A percentile compares a stretch with the other conserved stretches of the same genome.
Conservation (phyloP, 176 grass and related monocot species). For the Avena sativa region DNA sequence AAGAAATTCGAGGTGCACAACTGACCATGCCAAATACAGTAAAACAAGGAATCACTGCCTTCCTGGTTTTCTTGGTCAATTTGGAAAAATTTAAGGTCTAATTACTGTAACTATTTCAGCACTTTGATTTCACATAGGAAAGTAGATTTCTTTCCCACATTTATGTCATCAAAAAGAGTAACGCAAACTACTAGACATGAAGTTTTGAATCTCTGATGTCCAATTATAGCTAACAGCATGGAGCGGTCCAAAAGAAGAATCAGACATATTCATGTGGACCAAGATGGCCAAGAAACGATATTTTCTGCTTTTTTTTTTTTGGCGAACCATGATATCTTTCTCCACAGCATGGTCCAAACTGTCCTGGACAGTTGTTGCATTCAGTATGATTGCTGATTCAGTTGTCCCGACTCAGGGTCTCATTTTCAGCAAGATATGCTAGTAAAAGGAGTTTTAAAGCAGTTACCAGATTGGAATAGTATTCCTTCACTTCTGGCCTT, state of each 20-base stretch:
- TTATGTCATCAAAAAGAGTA: not conserved
- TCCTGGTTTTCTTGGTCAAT: slow-evolving; percentile 5
- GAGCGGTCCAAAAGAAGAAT: not conserved
- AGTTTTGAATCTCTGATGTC: not conserved
- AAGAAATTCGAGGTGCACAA: not conserved
- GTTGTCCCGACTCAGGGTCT: not conserved
- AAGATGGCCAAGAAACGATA: not conserved
- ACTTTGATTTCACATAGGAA: slow-evolving; percentile 15
- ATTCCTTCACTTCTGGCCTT: slow-evolving; percentile 85
- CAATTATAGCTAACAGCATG: not conserved
- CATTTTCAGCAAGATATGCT: slow-evolving; percentile 28
- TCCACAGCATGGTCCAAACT: not conserved
- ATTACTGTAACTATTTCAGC: not conserved
- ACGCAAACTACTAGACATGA: not conserved
- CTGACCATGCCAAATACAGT: slow-evolving; percentile 9
- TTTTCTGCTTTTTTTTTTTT: slow-evolving; percentile 16
- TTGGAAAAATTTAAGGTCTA: not conserved
- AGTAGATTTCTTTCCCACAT: not conserved
- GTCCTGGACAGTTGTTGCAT: slow-evolving; percentile 11
- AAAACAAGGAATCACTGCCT: not conserved
- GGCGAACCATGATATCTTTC: not conserved
- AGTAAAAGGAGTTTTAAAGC: slow-evolving; percentile 5
- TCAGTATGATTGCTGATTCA: not conserved
- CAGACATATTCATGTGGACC: slow-evolving; percentile 35
- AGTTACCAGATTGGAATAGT: slow-evolving; percentile 85